These are phyloP conservation scores for Saccharomycopsis oosterbeekiorum DNA, from an alignment of 805 yeast genomes.

Conservation along the genomic window DNA sequence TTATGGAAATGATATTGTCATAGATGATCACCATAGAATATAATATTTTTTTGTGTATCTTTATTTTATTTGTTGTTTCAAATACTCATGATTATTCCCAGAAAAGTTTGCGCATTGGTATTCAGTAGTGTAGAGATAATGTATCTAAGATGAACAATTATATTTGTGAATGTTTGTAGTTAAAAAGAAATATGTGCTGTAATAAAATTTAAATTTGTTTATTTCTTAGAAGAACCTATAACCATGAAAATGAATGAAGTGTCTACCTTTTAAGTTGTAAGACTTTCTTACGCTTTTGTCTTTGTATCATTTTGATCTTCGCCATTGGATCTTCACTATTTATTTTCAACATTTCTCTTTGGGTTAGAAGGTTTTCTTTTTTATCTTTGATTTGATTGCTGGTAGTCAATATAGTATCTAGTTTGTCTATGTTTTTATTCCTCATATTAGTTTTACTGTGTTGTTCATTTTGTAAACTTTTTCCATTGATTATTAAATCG, in stretches of 20 bases:
- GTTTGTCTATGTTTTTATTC: slow-evolving; percentile 20
- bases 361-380: slow-evolving; percentile 12
- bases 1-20: too few species aligned
- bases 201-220: too few species aligned
- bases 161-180: too few species aligned
- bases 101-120: too few species aligned
- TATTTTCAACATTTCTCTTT: slow-evolving; percentile 20
- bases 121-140: too few species aligned
- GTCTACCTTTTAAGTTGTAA: neutral
- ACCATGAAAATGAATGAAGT: neutral
- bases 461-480: slow-evolving; percentile 6
- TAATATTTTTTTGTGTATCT: neutral
- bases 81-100: too few species aligned
- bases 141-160: too few species aligned
- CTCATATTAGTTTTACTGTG: too few species aligned
- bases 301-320: slow-evolving; percentile 25
- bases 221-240: neutral
- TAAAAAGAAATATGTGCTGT: too few species aligned
- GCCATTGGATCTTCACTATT: slow-evolving; percentile 43
- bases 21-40: neutral
- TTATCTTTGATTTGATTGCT: slow-evolving; percentile 12
- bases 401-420: slow-evolving; percentile 22
- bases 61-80: neutral
- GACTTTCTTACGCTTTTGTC: neutral
- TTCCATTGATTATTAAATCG: slow-evolving; percentile 26